Conservation (phyloP, 352 stramenopile genomes). For the Pythium brachiatum region DNA sequence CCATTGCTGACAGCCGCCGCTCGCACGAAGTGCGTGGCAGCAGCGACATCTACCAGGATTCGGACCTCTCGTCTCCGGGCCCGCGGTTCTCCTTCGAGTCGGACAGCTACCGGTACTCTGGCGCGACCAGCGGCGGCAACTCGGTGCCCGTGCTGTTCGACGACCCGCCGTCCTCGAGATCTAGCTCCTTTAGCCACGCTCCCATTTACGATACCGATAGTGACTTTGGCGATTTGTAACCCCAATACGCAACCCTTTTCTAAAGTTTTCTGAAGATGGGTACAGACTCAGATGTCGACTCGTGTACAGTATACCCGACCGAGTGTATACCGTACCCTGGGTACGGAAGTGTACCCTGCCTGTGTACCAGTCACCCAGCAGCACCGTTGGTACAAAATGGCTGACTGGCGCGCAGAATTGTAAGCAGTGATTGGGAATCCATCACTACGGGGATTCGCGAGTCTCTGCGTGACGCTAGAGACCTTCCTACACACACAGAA, state of each 20-base stretch:
- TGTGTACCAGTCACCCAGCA: slow-evolving; percentile 11
- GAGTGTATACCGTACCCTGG: slow-evolving; percentile 2
- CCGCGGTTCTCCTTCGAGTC: slow-evolving; percentile 11
- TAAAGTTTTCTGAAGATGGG: background rate
- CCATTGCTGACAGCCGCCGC: background rate
- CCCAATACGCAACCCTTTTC: slow-evolving; percentile 2
- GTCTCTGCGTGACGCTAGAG: background rate
- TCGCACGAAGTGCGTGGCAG: slow-evolving; percentile 18
- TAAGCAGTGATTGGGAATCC: background rate
- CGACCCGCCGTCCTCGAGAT: slow-evolving; percentile 11
- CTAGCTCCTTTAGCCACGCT: slow-evolving; percentile 3
- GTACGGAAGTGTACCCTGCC: slow-evolving; percentile 1
- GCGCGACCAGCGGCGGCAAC: background rate
- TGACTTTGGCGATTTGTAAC: slow-evolving; percentile 6
- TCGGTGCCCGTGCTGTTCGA: slow-evolving; percentile 19
- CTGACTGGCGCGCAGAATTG: slow-evolving; percentile 7
- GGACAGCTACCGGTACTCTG: slow-evolving; percentile 25
- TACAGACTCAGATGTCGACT: slow-evolving; percentile 2
- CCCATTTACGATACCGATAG: slow-evolving; percentile 12
- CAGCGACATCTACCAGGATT: slow-evolving; percentile 4
- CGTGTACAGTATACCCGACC: background rate
- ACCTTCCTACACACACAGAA: background rate
- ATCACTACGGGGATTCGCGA: background rate
- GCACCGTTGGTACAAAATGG: background rate
- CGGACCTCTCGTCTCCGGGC: slow-evolving; percentile 15